phyloP scores from a whole-genome alignment of 768 basidiomycete genomes.

The Auriscalpium microsporum region DNA sequence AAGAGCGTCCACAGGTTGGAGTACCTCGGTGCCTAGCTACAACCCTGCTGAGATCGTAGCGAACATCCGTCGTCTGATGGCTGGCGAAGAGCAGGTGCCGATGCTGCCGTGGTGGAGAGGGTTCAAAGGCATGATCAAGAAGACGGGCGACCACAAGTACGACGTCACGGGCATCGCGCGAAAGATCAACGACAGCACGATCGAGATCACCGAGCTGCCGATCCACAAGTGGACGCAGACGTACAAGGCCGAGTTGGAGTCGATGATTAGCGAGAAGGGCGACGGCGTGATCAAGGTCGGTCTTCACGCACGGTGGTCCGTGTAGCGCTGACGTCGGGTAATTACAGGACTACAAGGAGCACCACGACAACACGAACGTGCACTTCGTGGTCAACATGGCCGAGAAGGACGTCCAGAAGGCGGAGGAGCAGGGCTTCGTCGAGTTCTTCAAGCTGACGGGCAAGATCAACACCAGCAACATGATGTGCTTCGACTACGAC shows the following conservation, averaged over 20 bases:
- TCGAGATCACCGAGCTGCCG: constrained; percentile 93
- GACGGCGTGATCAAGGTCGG: constrained; percentile 73
- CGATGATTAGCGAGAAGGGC: constrained; percentile 81
- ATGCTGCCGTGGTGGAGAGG: constrained; percentile 99
- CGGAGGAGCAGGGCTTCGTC: constrained; percentile 79
- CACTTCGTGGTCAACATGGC: constrained; percentile 82
- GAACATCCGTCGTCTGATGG: constrained; percentile 83
- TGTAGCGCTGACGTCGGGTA: background rate
- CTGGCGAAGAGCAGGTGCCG: constrained; percentile 67
- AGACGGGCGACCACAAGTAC: constrained; percentile 76
- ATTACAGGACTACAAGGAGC: constrained; percentile 88
- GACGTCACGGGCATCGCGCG: constrained; percentile 65
- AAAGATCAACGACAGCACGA: constrained; percentile 79
- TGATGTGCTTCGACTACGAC: constrained; percentile 97
- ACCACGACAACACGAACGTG: constrained; percentile 87
- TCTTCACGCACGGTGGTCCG: background rate
- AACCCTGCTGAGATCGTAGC: constrained; percentile 86
- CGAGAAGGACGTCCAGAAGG: constrained; percentile 74
- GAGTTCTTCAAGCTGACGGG: constrained; percentile 87
- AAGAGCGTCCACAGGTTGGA: constrained; percentile 65
- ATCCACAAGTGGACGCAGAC: constrained; percentile 91
- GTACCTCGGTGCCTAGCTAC: constrained; percentile 84
- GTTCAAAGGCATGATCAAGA: constrained; percentile 82
- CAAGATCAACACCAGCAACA: constrained; percentile 86
- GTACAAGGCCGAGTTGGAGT: constrained; percentile 88